Conservation (phyloP, 345 rosid species). For the Lepidium africanum region DNA sequence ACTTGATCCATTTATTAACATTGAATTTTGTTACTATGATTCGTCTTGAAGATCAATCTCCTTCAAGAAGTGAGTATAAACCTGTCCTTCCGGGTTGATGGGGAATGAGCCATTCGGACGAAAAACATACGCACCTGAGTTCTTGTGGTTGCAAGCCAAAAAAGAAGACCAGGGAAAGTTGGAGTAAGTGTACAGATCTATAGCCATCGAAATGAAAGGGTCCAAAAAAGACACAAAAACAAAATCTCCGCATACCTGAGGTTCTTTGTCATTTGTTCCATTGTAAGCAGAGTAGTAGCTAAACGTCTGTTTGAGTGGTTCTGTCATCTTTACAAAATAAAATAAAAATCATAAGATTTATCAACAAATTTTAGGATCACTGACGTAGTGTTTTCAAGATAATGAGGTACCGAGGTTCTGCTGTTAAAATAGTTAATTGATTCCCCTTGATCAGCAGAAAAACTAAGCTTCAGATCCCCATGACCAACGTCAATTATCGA, state of each 20-base stretch:
- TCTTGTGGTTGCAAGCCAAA: conserved; percentile 34
- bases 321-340: conserved; percentile 50
- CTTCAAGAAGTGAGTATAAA: conserved; percentile 23
- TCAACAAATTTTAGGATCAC: conserved; percentile 18
- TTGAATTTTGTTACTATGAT: not conserved
- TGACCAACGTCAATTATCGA: conserved; percentile 57
- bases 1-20: conserved; percentile 14
- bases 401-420: conserved; percentile 50
- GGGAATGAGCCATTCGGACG: conserved; percentile 81
- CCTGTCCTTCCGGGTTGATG: conserved; percentile 60
- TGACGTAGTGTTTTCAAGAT: not conserved
- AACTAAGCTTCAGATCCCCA: conserved; percentile 60
- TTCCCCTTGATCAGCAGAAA: conserved; percentile 44
- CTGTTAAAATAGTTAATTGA: conserved; percentile 42
- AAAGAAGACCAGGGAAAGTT: conserved; percentile 17
- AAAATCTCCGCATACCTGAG: conserved; percentile 50
- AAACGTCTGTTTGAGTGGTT: conserved; percentile 56
- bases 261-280: conserved; percentile 55
- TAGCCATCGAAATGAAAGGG: conserved; percentile 4
- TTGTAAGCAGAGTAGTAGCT: conserved; percentile 62
- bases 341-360: conserved; percentile 10
- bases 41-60: not conserved
- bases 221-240: not conserved
- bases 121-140: conserved; percentile 86
- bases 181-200: conserved; percentile 7